Base-by-base conservation (phyloP, 2,329 filamentous ascomycete species). In the Nectriaceae sp. region DNA sequence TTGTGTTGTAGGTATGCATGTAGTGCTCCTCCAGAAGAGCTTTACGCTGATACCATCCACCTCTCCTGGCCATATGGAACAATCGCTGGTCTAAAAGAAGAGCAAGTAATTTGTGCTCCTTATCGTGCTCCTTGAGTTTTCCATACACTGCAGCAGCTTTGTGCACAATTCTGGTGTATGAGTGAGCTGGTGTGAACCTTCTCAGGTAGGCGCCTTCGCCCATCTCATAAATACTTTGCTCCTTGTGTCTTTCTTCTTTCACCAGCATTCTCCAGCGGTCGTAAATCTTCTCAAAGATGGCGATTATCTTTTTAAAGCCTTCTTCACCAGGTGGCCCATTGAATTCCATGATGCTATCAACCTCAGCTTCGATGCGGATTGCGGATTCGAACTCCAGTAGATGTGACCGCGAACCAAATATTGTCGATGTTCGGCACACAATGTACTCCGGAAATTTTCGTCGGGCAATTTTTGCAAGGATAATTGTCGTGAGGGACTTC, bases 21-120 rank as follows among this genome's bases (percentile, higher is more conserved):
- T 99, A 97, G 65, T 95, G 91, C 66, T 99, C 94, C 72, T 99
- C 94, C 2, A 99, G 70, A 1, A 99, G 74, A 1, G 93, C 94
- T 70, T 95, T 96, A 18, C 94, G 88, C 64, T 97, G 92, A 65
- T 97, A 97, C 94, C 94, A 99, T 1, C 85, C 83, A 0, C 94
- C 94, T 36, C 94, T 83, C 21, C 92, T 82, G 2, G 91, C 84
- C 37, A 88, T 78, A 61, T 97, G 92, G 61, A 97, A 97, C 0
- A 97, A 77, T 4, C 81, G 81, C 65, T 99, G 94, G 3, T 73
- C 72, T 0, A 99, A 81, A 3, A 99, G 78, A 61, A 94, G 89
- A 0, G 71, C 77, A 2, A 96, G 72, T 1, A 96, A 72, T 3
- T 77, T 72, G 63, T 97, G 85, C 64, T 99, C 94, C 21, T 83